These are phyloP conservation scores for Hanseniaspora singularis DNA, from an alignment of 805 yeast species.

Conservation along the genomic window DNA sequence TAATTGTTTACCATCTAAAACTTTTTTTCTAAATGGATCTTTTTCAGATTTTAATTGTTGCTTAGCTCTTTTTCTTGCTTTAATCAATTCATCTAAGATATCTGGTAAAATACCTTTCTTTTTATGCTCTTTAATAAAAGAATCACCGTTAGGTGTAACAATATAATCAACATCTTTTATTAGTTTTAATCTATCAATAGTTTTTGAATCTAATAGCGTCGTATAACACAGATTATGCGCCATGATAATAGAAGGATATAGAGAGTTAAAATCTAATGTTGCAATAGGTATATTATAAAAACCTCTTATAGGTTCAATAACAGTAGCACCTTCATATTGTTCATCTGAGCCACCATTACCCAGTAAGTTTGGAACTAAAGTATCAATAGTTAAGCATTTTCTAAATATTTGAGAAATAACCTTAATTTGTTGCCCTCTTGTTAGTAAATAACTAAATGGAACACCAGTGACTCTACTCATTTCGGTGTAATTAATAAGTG, in stretches of 20 bases:
- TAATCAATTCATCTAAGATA: conserved; percentile 72
- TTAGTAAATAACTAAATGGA: conserved; percentile 75
- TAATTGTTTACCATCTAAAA: conserved; percentile 90
- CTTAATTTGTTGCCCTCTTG: conserved; percentile 96
- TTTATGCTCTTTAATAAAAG: conserved; percentile 56
- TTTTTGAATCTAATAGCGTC: conserved; percentile 58
- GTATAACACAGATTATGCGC: conserved; percentile 97
- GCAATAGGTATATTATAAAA: conserved; percentile 96
- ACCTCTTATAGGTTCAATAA: conserved; percentile 91
- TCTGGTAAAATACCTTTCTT: conserved; percentile 86
- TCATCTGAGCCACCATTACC: conserved; percentile 73
- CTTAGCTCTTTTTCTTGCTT: conserved; percentile 90
- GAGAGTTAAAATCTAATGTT: conserved; percentile 90
- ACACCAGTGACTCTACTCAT: conserved; percentile 99
- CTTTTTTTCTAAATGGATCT: conserved; percentile 88
- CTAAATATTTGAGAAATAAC: conserved; percentile 91
- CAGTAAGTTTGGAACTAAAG: conserved; percentile 76
- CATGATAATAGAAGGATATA: conserved; percentile 98
- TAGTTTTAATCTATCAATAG: conserved; percentile 53
- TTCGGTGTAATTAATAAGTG: conserved; percentile 91
- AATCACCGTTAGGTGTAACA: conserved; percentile 83
- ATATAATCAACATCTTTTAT: conserved; percentile 68
- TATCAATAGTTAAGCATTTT: conserved; percentile 74
- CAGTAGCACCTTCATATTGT: conserved; percentile 97
- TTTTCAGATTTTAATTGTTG: conserved; percentile 80